Conservation (phyloP, 805 yeast genomes). For the Wickerhamomyces strasburgensis region DNA sequence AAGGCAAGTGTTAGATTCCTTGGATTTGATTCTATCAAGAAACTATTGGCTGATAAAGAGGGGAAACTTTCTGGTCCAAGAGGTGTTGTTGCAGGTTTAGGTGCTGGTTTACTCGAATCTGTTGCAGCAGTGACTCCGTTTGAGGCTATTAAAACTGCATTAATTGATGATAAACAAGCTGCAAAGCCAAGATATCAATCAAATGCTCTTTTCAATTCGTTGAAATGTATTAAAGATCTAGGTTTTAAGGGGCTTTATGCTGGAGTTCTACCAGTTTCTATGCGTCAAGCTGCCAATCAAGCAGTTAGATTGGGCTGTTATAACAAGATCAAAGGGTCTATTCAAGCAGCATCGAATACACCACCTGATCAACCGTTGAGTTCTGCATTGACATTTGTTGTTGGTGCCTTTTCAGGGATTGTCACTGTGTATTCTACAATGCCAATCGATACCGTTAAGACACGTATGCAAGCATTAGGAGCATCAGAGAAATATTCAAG, state of each 20-base stretch:
- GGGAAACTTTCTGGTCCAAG: conserved; percentile 87
- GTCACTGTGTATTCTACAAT: conserved; percentile 88
- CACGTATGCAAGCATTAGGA: conserved; percentile 93
- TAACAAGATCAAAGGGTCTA: conserved; percentile 74
- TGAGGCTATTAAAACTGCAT: conserved; percentile 92
- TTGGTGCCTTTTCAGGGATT: conserved; percentile 88
- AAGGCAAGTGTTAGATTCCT: conserved; percentile 94
- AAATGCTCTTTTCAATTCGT: conserved; percentile 47
- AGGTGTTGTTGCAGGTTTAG: conserved; percentile 95
- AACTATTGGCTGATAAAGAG: conserved; percentile 67
- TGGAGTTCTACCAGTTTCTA: conserved; percentile 86
- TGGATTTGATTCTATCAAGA: conserved; percentile 86
- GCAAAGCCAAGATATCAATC: conserved; percentile 71
- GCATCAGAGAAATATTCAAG: conserved; percentile 65
- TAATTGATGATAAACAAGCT: conserved; percentile 87
- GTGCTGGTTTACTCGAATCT: conserved; percentile 92
- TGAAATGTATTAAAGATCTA: conserved; percentile 63
- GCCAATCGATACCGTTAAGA: conserved; percentile 95
- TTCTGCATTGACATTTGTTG: conserved; percentile 73
- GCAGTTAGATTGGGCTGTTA: conserved; percentile 93
- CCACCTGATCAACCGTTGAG: conserved; percentile 72
- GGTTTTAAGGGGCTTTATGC: conserved; percentile 83
- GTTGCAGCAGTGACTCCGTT: conserved; percentile 94
- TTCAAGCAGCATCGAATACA: conserved; percentile 64
- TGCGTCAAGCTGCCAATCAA: conserved; percentile 94